Evolutionary conservation across 768 basidiomycete species (phyloP), one percentile per base, ranked within the genome.

Genomic region (Pisolithus marmoratus): DNA sequence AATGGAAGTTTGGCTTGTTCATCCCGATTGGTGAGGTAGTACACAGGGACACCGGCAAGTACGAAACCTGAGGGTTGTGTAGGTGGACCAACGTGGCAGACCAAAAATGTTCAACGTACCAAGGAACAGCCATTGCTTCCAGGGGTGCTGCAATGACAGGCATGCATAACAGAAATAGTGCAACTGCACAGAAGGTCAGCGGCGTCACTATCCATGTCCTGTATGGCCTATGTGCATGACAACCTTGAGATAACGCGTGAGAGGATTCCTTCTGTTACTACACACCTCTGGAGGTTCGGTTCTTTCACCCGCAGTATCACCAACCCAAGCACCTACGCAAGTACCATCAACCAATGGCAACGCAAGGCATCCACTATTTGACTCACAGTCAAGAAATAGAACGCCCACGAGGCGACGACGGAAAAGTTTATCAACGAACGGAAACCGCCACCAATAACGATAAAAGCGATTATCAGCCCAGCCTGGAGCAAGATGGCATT

Each of bases 131-230:
- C 6, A 90, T 66, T 0, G 94, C 93, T 65, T 95, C 87, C 14
- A 85, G 71, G 7, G 95, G 95, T 20, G 94, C 94, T 3, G 95
- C 95, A 51, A 94, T 85, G 47, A 95, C 76, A 2, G 94, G 94
- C 91, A 99, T 95, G 60, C 85, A 87, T 9, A 99, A 73, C 48
- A 98, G 74, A 70, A 55, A 52, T 51, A 63, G 27, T 5, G 56
- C 52, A 41, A 93, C 91, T 29, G 78, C 85, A 60, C 93, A 95
- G 68, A 98, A 98, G 5, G 75, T 82, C 27, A 97, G 72, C 2
- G 95, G 95, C 0, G 95, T 97, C 36, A 81, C 78, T 31, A 96
- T 87, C 85, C 86, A 96, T 5, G 92, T 89, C 61, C 82, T 89
- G 65, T 98, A 98, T 2, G 95, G 95, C 52, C 94, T 90, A n/a